These are phyloP conservation scores for Lactarius sp. DNA, from an alignment of 768 basidiomycete species.

Conservation along the genomic window DNA sequence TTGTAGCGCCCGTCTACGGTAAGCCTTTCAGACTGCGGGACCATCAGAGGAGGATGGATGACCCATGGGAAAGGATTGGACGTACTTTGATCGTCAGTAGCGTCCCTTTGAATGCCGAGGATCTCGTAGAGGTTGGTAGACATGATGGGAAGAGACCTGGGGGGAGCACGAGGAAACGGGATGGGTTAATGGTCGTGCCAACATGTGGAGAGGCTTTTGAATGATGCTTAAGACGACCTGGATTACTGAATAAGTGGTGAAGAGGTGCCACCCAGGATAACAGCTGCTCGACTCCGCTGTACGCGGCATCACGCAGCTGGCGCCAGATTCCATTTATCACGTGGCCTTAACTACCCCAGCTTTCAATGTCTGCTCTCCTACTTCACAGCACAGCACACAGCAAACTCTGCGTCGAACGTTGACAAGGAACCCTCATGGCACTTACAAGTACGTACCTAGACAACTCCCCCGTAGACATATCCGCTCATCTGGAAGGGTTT, in stretches of 20 bases:
- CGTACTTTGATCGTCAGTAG: slow-evolving; percentile 61
- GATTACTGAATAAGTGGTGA: no score
- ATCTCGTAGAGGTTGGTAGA: slow-evolving; percentile 59
- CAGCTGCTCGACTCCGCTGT: no score
- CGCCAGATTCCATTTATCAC: background rate
- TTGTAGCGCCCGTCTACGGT: slow-evolving; percentile 62
- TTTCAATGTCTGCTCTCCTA: slow-evolving; percentile 26
- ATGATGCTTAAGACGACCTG: no score
- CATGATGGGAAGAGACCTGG: slow-evolving; percentile 35
- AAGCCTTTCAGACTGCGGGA: slow-evolving; percentile 66
- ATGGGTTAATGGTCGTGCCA: no score
- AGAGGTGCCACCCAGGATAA: no score
- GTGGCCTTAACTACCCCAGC: slow-evolving; percentile 41
- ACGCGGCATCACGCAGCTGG: no score
- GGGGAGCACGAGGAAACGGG: slow-evolving; percentile 11
- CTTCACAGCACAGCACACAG: slow-evolving; percentile 26
- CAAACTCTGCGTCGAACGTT: slow-evolving; percentile 50
- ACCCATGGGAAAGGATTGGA: slow-evolving; percentile 19
- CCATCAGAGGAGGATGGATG: background rate
- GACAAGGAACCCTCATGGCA: slow-evolving; percentile 56
- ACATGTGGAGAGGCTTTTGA: no score
- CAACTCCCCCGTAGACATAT: background rate
- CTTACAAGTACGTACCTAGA: slow-evolving; percentile 38
- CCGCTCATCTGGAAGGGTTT: background rate
- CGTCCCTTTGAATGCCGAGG: slow-evolving; percentile 49